Base-by-base conservation (phyloP, 306 rosid genomes). In the Parietaria judaica region DNA sequence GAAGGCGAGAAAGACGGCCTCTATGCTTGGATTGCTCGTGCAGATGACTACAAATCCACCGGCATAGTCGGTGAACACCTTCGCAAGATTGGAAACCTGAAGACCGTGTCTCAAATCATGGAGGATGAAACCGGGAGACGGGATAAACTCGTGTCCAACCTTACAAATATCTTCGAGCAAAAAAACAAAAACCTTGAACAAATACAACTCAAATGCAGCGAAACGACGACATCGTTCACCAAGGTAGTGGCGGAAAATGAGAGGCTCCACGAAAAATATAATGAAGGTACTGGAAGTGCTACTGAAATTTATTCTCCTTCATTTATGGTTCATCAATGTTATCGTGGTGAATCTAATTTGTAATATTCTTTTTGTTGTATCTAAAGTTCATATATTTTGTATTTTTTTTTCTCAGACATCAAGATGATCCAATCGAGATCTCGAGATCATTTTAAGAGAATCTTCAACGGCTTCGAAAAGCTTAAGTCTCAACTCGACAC, bases 11-110 rank as follows among this genome's bases (percentile, higher is more conserved):
- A 86, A 76, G 67, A 72, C 46, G 99, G 97, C 67, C 76, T 88
- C 52, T 94, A 84, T 78, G 99, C 77, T 23, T 94, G 99, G 99
- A 75, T 94, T 76, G 99, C 99, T 7, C 89, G 87, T 60, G 76
- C 73, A 41, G 87, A 82, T 63, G 99, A 94, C 79, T 94, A 88
- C 67, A 69, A 76, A 45, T 63, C 68, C 67, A 58, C 61, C 66
- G 80, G 74, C 64, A 76, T 83, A 38, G 77, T 86, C 51, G 95
- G 97, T 15, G 97, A 94, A 69, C 76, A 84, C 57, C 74, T 94
- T 35, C 80, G 78, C 36, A 94, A 84, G 76, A 79, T 74, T 81
- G 88, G 83, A 45, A 86, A 94, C 78, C 76, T 94, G 37, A 84
- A 61, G 70, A 80, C 86, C 60, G 78, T 88, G 68, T 48, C 90